Conservation (phyloP, 257 asterid species). For the Solanum pinnatisectum region DNA sequence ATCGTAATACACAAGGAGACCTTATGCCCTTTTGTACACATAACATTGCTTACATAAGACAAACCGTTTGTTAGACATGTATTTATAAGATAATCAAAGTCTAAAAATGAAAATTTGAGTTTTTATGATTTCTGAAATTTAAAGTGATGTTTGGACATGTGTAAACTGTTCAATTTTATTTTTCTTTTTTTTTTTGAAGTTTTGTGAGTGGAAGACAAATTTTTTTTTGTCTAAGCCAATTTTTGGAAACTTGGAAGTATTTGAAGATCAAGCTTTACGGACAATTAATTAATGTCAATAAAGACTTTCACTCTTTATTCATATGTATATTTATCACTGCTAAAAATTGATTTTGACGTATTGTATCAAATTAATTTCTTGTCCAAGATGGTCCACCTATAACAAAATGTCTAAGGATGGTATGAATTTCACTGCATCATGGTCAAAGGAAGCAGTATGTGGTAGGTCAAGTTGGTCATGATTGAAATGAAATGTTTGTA, state of each 20-base stretch:
- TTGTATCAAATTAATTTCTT: not conserved
- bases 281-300: no score
- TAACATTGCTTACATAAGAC: not conserved
- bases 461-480: not conserved
- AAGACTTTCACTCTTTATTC: no score
- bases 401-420: not conserved
- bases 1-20: not conserved
- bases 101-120: no score
- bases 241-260: not conserved
- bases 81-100: not conserved
- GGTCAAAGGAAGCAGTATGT: not conserved
- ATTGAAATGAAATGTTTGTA: not conserved
- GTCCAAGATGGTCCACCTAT: not conserved
- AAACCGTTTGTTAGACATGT: not conserved
- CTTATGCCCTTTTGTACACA: not conserved
- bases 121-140: no score
- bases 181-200: no score
- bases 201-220: not conserved
- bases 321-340: not conserved
- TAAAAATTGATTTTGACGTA: no score
- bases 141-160: not conserved
- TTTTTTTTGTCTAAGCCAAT: not conserved
- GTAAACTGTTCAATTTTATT: no score
- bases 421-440: not conserved
- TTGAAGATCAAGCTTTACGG: not conserved